Percentiles rank a stretch among this genome's conserved stretches.
These are phyloP conservation scores for Phtheirospermum japonicum DNA, from an alignment of 257 asterid genomes.

Conservation along the genomic window DNA sequence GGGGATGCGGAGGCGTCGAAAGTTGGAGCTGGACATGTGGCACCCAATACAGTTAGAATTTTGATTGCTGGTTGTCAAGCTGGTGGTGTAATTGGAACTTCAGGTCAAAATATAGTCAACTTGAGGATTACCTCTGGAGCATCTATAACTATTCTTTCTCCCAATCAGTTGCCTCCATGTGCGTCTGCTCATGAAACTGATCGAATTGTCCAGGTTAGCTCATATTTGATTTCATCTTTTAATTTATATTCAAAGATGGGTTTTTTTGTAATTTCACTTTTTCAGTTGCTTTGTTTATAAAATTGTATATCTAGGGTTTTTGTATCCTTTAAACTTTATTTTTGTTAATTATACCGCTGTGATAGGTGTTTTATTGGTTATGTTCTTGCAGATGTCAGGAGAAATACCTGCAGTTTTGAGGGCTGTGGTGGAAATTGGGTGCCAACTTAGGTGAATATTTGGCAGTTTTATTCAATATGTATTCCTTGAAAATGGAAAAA, in stretches of 20 bases:
- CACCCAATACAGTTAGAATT: constrained; percentile 85
- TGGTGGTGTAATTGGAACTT: constrained; percentile 88
- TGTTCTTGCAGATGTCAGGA: constrained; percentile 69
- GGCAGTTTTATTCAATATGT: constrained; percentile 19
- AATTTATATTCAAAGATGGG: background rate
- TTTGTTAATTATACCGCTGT: background rate
- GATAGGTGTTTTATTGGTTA: background rate
- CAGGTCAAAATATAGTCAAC: constrained; percentile 90
- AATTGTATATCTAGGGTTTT: background rate
- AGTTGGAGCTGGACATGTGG: constrained; percentile 75
- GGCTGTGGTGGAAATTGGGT: constrained; percentile 88
- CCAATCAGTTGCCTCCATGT: constrained; percentile 87
- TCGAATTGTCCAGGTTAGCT: constrained; percentile 87
- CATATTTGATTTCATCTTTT: constrained; percentile 7
- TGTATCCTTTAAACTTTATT: background rate
- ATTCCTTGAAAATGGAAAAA: background rate
- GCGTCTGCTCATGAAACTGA: constrained; percentile 96
- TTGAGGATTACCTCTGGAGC: constrained; percentile 87
- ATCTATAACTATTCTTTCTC: constrained; percentile 74
- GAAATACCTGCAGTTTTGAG: constrained; percentile 78
- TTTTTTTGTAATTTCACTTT: background rate
- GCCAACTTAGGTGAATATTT: constrained; percentile 71
- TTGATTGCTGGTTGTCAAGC: constrained; percentile 95
- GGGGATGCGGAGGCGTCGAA: constrained; percentile 54
- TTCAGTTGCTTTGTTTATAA: background rate